Conservation (phyloP, 1,139 yeast species). For the Magnusiomyces sp. region DNA sequence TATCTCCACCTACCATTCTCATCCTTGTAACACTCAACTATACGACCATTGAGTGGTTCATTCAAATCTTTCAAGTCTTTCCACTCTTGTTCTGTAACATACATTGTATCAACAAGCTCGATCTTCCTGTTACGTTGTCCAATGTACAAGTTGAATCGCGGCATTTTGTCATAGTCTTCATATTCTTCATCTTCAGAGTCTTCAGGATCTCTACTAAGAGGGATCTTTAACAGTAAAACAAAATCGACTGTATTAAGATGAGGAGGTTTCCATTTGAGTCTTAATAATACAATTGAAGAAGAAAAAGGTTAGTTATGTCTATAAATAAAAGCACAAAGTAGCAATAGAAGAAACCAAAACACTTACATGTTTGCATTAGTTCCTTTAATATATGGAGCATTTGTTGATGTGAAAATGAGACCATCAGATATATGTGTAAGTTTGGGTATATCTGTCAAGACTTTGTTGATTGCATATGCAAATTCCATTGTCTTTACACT, state of each 20-base stretch:
- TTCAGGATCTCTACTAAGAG: conserved; percentile 34
- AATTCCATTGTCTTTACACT: no score
- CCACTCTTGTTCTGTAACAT: conserved; percentile 72
- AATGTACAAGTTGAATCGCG: conserved; percentile 53
- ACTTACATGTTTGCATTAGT: conserved; percentile 54
- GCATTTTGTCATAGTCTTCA: conserved; percentile 73
- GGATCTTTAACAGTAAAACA: conserved; percentile 60
- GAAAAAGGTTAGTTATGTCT: background rate
- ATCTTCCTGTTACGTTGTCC: conserved; percentile 76
- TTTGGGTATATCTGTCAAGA: conserved; percentile 24
- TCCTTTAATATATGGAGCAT: conserved; percentile 78
- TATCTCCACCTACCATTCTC: conserved; percentile 67
- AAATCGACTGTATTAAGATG: conserved; percentile 92
- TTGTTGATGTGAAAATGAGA: conserved; percentile 83
- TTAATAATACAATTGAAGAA: conserved; percentile 30
- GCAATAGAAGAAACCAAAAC: no score
- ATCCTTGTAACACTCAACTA: conserved; percentile 72
- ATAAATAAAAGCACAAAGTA: background rate
- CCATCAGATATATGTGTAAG: conserved; percentile 92
- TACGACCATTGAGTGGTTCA: conserved; percentile 85
- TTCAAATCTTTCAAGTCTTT: conserved; percentile 54
- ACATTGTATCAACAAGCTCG: conserved; percentile 57
- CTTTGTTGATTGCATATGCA: no score
- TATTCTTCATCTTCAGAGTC: conserved; percentile 36
- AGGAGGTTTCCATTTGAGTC: conserved; percentile 92